phyloP scores from a whole-genome alignment of 1,284 basidiomycete species.

The Somion occarium region DNA sequence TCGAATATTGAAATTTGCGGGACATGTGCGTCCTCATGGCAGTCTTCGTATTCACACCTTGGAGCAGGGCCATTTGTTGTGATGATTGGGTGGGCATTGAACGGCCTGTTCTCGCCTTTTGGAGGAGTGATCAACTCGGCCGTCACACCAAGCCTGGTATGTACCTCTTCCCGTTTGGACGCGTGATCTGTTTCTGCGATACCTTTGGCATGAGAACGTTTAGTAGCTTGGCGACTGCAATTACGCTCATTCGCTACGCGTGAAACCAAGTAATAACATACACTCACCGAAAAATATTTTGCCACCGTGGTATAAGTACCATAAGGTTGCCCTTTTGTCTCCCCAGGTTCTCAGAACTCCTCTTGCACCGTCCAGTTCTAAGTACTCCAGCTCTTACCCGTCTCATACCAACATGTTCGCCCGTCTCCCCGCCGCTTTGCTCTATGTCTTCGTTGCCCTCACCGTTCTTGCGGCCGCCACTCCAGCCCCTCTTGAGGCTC shows the following conservation, averaged over 20 bases:
- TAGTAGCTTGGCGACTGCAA: not conserved
- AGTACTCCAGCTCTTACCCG: too few relatives aligned
- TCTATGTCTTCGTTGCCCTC: constrained; percentile 2
- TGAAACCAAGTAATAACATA: not conserved
- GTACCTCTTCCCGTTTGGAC: too few relatives aligned
- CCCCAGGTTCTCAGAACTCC: not conserved
- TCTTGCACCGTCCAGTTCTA: not conserved
- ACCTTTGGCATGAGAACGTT: too few relatives aligned
- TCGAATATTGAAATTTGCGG: not conserved
- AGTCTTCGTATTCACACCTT: not conserved
- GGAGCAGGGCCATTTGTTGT: not conserved
- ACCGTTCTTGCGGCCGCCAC: constrained; percentile 14
- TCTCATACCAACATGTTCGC: constrained; percentile 9
- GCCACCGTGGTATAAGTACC: not conserved
- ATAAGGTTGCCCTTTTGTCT: not conserved
- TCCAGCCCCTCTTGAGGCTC: constrained; percentile 4
- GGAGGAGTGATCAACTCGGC: too few relatives aligned
- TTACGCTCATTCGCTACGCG: not conserved
- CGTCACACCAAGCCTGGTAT: too few relatives aligned
- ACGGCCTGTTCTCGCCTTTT: not conserved
- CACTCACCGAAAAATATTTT: not conserved
- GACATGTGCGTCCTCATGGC: not conserved
- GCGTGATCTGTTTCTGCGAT: too few relatives aligned
- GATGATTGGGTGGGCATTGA: not conserved
- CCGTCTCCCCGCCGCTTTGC: constrained; percentile 3